A percentile compares a stretch with the other conserved stretches of the same genome.
These are phyloP conservation scores for Cladosporium sphaerospermum DNA, from an alignment of 2,329 filamentous ascomycete genomes.

Conservation along the genomic window DNA sequence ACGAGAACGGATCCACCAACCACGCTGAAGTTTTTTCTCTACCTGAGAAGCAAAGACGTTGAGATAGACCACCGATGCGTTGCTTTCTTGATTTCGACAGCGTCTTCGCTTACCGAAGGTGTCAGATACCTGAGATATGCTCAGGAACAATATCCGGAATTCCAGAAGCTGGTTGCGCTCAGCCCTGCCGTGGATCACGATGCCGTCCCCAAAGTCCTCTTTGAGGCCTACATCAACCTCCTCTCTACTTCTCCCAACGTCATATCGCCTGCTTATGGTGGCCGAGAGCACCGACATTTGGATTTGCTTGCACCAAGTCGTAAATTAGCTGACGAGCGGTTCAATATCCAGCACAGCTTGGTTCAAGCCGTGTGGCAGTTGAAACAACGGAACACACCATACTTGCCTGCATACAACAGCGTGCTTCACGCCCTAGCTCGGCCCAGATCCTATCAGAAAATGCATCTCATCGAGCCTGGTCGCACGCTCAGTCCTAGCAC, in stretches of 20 bases:
- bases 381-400: conserved; percentile 12
- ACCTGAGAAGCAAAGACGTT: conserved; percentile 50
- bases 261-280: too few relatives aligned
- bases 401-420: conserved; percentile 21
- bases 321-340: background rate
- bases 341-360: conserved; percentile 15
- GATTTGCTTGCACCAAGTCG: background rate
- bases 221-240: conserved; percentile 49
- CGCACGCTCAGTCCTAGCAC: background rate
- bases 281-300: background rate
- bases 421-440: conserved; percentile 22
- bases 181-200: background rate
- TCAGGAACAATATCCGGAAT: conserved; percentile 11
- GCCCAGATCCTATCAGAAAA: background rate
- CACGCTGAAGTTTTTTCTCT: conserved; percentile 51
- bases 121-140: conserved; percentile 41
- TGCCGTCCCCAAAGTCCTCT: conserved; percentile 31
- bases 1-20: conserved; percentile 56
- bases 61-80: conserved; percentile 47
- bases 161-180: conserved; percentile 9
- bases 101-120: conserved; percentile 43
- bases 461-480: background rate
- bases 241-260: conserved; percentile 34
- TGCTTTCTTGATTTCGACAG: conserved; percentile 50
- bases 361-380: conserved; percentile 26